Evolutionary conservation across 495 filamentous ascomycete species (phyloP), one percentile per base, ranked within the genome.

Genomic region (Hypoxylon fragiforme): DNA sequence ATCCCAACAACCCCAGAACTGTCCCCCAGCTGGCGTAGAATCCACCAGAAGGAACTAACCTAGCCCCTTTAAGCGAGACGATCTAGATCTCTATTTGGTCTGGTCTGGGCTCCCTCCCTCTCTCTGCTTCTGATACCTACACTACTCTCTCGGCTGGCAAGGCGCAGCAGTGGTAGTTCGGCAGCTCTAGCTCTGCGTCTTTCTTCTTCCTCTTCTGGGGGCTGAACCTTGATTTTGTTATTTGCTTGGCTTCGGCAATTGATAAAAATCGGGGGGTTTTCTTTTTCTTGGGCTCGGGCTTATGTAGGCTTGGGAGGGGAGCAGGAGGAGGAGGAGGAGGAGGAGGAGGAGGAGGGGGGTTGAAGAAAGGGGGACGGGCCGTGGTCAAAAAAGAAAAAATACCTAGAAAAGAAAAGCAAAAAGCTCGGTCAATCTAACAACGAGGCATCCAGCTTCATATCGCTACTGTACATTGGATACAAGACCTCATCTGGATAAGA

Each of bases 171-270:
- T n/a, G n/a, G n/a, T n/a, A n/a, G n/a, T n/a, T n/a, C n/a, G n/a
- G n/a, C n/a, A 44, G 20, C 46, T 41, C 51, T 51, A 47, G 48
- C 55, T 30, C 7, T 9, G 20, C 22, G 9, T 46, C n/a, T n/a
- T 47, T 57, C n/a, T 40, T 26, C 30, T 31, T 48, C 16, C 24
- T 28, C 24, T 28, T 28, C 24, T 4, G 24, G 4, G 24, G 9
- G 24, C 24, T 4, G 9, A 28, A 28, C 24, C 24, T 28, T 28
- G 24, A 28, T 28, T 28, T 28, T 28, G 24, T 28, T 4, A 4
- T 43, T 38, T 37, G 16, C 54, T 57, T 57, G 46, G 46, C 54
- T 39, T 58, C 57, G 57, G 57, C 57, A 60, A 54, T 54, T 60
- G 41, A 42, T 30, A 16, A 43, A 31, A n/a, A n/a, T n/a, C n/a